phyloP scores from a whole-genome alignment of 2,329 filamentous ascomycete genomes.

The Pseudopithomyces chartarum region DNA sequence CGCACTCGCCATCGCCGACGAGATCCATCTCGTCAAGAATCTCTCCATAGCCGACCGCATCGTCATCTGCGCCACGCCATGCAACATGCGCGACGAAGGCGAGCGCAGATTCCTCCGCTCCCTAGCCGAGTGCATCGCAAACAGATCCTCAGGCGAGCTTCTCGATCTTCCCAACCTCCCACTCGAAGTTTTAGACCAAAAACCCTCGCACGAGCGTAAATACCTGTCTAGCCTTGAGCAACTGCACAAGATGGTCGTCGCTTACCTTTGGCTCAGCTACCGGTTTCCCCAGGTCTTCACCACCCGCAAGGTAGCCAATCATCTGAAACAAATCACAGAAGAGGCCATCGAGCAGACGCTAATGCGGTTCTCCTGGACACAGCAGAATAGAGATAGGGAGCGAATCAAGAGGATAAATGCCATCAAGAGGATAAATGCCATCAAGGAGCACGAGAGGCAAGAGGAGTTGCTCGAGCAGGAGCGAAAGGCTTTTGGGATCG shows the following conservation, averaged over 20 bases:
- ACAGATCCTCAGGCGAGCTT: constrained; percentile 69
- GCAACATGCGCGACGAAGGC: constrained; percentile 57
- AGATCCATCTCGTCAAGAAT: constrained; percentile 71
- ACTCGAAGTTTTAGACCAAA: constrained; percentile 72
- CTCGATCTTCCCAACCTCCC: constrained; percentile 73
- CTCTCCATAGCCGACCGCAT: constrained; percentile 77
- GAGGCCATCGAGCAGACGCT: constrained; percentile 71
- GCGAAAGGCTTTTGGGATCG: background rate
- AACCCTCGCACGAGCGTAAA: constrained; percentile 49
- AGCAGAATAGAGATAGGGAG: constrained; percentile 13
- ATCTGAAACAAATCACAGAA: constrained; percentile 80
- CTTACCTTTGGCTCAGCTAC: constrained; percentile 94
- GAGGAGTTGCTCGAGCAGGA: constrained; percentile 6
- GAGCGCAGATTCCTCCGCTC: constrained; percentile 60
- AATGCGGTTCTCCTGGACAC: constrained; percentile 57
- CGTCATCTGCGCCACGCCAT: constrained; percentile 74
- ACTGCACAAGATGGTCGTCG: constrained; percentile 79
- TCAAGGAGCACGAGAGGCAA: constrained; percentile 7
- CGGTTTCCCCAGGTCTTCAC: constrained; percentile 81
- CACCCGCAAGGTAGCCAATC: constrained; percentile 74
- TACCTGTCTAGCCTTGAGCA: constrained; percentile 74
- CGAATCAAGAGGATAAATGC: constrained; percentile 7
- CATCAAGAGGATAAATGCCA: constrained; percentile 10
- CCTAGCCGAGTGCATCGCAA: constrained; percentile 72
- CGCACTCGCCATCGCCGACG: constrained; percentile 69